A percentile compares a stretch with the other conserved stretches of the same genome.
Evolutionary conservation across 352 stramenopile genomes (phyloP).

Genomic region (Phytophthora sojae): DNA sequence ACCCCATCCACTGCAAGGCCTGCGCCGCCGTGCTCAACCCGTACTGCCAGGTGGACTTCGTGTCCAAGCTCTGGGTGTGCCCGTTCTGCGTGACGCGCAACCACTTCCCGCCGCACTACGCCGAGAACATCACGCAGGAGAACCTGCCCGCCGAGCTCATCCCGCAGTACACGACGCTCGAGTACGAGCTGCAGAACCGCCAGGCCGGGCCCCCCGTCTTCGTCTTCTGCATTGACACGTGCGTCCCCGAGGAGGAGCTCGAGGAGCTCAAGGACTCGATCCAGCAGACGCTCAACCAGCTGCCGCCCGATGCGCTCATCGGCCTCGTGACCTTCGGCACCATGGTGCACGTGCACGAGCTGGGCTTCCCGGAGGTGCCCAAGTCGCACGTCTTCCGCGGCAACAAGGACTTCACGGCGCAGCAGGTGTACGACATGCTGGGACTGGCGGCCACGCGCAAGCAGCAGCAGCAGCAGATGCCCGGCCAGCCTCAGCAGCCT

Average conservation of each 20-base stretch:
- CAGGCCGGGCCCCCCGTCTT: conserved; percentile 97
- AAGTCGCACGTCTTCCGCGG: conserved; percentile 99
- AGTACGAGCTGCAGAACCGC: conserved; percentile 98
- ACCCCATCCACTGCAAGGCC: conserved; percentile 98
- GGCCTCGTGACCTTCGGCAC: conserved; percentile 99
- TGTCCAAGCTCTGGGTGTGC: conserved; percentile 99
- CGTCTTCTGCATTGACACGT: conserved; percentile 99
- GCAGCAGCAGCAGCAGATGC: conserved; percentile 53
- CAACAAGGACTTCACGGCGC: conserved; percentile 97
- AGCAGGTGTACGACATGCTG: conserved; percentile 97
- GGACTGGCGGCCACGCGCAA: conserved; percentile 84
- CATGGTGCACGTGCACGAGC: conserved; percentile 99
- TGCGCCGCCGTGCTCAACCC: conserved; percentile 98
- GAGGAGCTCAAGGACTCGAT: conserved; percentile 98
- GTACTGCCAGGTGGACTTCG: conserved; percentile 99
- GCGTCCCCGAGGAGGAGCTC: conserved; percentile 96
- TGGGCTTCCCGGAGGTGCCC: conserved; percentile 95
- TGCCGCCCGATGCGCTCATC: conserved; percentile 97
- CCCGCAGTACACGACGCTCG: conserved; percentile 98
- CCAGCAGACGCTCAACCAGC: conserved; percentile 97
- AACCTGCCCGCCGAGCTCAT: conserved; percentile 99
- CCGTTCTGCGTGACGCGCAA: conserved; percentile 99
- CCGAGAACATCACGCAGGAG: conserved; percentile 98
- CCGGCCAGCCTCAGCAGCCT: conserved; percentile 68
- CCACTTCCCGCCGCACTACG: conserved; percentile 96